Evolutionary conservation across 305 asterid genomes (phyloP), one percentile per base, ranked within the genome.

Genomic region (Euphrasia arctica): DNA sequence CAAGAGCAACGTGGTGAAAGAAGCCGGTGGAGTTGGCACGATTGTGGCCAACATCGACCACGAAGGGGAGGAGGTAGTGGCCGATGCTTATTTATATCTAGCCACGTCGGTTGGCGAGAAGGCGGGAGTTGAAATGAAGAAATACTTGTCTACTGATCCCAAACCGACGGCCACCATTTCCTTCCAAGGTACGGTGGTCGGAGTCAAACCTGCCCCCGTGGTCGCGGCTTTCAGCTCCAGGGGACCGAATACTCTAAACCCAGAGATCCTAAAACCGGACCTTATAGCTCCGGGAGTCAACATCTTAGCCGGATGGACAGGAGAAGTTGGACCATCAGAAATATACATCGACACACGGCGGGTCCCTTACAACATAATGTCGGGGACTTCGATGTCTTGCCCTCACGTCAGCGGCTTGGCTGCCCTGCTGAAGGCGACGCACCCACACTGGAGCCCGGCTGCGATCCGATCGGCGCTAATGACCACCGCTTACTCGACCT

Each of bases 221-320:
- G 75, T 86, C 41, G 95, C 95, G 59, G 83, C 95, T 57, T 86
- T 86, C 80, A 86, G 91, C 71, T 84, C 91, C 36, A 75, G 95
- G 71, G 95, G 95, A 42, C 95, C 95, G 58, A 86, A 86, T 73
- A 69, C 76, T 9, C 70, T 86, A 76, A 84, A 87, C 27, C 80
- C 83, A n/a, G 83, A 72, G 1, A 48, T 86, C 56, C 87, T 86
- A 43, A 86, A 87, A 69, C 95, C 95, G 1, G 95, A 86, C 66
- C 58, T 86, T 43, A 80, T 82, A 61, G 95, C 91, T 13, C 95
- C 95, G 0, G 91, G 95, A 4, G 89, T 86, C 5, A 83, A 86
- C 47, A 86, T 86, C 43, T 81, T 86, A 5, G 95, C 91, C 11
- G 85, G 84, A 4, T 87, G 91, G 91, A 77, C 95, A 0, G 83